These are phyloP conservation scores for Colletotrichum incanum DNA, from an alignment of 2,329 filamentous ascomycete genomes.

Conservation along the genomic window DNA sequence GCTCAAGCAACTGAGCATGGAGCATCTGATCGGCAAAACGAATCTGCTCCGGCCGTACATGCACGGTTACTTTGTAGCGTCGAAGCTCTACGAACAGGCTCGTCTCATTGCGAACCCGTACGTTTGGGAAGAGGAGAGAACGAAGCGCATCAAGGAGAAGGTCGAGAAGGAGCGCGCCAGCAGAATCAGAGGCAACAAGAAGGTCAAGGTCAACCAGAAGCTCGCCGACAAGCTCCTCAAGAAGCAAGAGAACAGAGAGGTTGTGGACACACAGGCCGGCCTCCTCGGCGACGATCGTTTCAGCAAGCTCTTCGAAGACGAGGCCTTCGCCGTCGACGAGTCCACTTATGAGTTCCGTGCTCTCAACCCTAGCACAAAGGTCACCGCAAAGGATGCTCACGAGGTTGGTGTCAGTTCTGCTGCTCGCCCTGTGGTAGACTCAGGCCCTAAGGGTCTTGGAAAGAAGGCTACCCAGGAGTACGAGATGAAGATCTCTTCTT, in stretches of 20 bases:
- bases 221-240: slow-evolving; percentile 82
- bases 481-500: slow-evolving; percentile 78
- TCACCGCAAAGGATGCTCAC: slow-evolving; percentile 42
- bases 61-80: slow-evolving; percentile 98
- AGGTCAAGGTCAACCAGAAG: slow-evolving; percentile 95
- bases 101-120: slow-evolving; percentile 94
- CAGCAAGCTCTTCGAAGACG: slow-evolving; percentile 89
- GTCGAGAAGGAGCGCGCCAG: slow-evolving; percentile 97
- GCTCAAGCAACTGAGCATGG: slow-evolving; percentile 86
- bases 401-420: slow-evolving; percentile 40
- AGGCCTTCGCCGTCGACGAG: slow-evolving; percentile 94
- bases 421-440: slow-evolving; percentile 19
- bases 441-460: slow-evolving; percentile 34
- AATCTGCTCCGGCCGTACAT: slow-evolving; percentile 95
- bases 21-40: slow-evolving; percentile 91
- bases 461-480: slow-evolving; percentile 33
- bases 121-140: slow-evolving; percentile 91
- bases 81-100: slow-evolving; percentile 95
- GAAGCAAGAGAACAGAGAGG: slow-evolving; percentile 72
- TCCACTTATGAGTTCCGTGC: slow-evolving; percentile 87
- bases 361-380: slow-evolving; percentile 86
- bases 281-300: slow-evolving; percentile 91
- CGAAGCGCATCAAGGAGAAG: slow-evolving; percentile 93
- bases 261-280: slow-evolving; percentile 72
- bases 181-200: slow-evolving; percentile 94